Evolutionary conservation across 2,329 filamentous ascomycete species (phyloP), one percentile per base, ranked within the genome.

Genomic region (Huntiella abstrusa): DNA sequence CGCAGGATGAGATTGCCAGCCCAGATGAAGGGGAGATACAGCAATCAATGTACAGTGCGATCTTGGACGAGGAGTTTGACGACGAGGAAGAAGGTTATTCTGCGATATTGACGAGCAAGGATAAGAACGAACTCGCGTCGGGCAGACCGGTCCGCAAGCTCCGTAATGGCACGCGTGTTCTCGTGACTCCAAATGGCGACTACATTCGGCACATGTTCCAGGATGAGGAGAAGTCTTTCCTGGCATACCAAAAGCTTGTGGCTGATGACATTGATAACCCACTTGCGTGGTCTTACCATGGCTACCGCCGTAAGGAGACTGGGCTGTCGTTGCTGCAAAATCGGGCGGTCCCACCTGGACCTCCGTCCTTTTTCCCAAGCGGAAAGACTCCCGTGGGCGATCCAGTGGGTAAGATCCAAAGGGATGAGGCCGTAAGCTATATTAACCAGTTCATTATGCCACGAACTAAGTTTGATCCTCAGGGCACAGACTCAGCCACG

Each of bases 101-200:
- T 10, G 39, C 65, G 8, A 64, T 68, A 17, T 65, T 74, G 34
- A 66, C 61, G 1, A 64, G 68, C 38, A 66, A 74, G 40, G 75
- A 80, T 51, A 67, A 75, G 28, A 62, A 65, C 11, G 58, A 64
- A 2, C 64, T 80, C 5, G 63, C 68, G n/a, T 63, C 67, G 2
- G 75, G 75, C 41, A 66, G 68, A 50, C 64, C 73, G 8, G 72
- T 80, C 6, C 71, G 69, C 50, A 80, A 79, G 57, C 60, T 76
- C 35, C 62, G 62, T 42, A 60, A 62, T 43, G 76, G 75, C 47
- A 69, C 71, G 57, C 70, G 79, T 19, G 75, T 82, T 52, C 69
- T 87, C 53, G 73, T 87, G 45, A 86, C 82, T 0, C 80, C 82
- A 0, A 77, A 80, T 51, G 82, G 83, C 8, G 77, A 83, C 51